Conservation (phyloP, 495 filamentous ascomycete genomes). For the Lasiosphaeriaceae sp. region DNA sequence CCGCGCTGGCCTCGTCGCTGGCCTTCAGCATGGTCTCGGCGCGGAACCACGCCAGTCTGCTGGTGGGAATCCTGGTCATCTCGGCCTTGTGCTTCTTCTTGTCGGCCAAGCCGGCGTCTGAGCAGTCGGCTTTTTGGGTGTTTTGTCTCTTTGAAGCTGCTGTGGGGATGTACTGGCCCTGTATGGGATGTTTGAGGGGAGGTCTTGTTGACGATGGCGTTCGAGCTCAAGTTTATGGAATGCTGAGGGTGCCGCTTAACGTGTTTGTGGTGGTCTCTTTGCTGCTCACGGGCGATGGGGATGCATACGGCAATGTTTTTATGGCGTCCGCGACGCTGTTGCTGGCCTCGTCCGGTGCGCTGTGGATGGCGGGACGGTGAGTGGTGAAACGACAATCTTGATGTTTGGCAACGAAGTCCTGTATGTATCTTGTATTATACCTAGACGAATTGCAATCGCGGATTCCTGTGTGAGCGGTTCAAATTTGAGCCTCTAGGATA, state of each 20-base stretch:
- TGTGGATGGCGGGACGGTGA: constrained; percentile 29
- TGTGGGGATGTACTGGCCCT: constrained; percentile 53
- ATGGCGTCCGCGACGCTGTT: constrained; percentile 34
- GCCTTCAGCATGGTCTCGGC: constrained; percentile 35
- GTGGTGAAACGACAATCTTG: no score
- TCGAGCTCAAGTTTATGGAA: constrained; percentile 49
- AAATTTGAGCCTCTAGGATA: no score
- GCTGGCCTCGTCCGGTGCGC: constrained; percentile 23
- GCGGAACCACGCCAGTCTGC: constrained; percentile 27
- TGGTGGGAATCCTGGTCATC: constrained; percentile 33
- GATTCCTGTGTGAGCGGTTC: no score
- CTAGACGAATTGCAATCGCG: no score
- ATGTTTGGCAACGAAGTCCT: no score
- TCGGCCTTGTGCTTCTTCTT: constrained; percentile 36
- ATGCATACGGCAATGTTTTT: constrained; percentile 30
- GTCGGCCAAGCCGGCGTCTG: constrained; percentile 36
- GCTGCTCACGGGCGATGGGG: constrained; percentile 39
- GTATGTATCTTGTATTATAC: no score
- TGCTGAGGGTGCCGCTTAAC: constrained; percentile 52
- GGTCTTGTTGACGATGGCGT: constrained; percentile 46
- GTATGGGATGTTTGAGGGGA: constrained; percentile 47
- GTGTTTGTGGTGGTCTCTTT: constrained; percentile 50
- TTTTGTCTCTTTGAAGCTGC: constrained; percentile 52
- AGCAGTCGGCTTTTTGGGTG: constrained; percentile 47
- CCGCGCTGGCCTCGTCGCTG: constrained; percentile 48